These are phyloP conservation scores for Penicillium sp. DNA, from an alignment of 2,329 filamentous ascomycete species.

Conservation along the genomic window DNA sequence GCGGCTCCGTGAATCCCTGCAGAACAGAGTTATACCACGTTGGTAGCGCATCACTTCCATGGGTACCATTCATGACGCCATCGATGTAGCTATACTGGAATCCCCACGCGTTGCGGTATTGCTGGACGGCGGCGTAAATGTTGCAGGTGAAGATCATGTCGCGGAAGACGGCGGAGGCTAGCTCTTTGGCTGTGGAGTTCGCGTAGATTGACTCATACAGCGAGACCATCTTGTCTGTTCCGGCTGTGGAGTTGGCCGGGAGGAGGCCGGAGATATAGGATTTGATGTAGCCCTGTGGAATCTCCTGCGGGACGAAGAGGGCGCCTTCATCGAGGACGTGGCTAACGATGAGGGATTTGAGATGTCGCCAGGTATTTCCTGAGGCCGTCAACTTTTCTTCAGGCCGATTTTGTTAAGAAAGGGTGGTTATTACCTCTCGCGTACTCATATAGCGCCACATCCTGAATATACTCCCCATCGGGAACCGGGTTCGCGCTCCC, in stretches of 20 bases:
- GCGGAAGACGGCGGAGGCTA: background rate
- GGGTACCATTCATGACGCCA: background rate
- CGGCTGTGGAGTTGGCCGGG: background rate
- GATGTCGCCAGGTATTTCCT: slow-evolving; percentile 4
- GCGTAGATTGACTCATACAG: background rate
- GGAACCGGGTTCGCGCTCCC: background rate
- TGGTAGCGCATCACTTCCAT: background rate
- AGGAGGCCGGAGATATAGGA: background rate
- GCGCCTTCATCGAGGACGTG: slow-evolving; percentile 4
- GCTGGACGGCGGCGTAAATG: background rate
- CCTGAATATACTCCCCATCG: slow-evolving; percentile 3
- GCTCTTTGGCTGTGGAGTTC: background rate
- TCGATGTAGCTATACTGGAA: background rate
- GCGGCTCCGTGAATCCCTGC: background rate
- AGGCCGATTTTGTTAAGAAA: no score
- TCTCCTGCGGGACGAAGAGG: background rate
- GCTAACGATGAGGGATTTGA: slow-evolving; percentile 2
- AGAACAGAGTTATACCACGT: background rate
- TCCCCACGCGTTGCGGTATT: background rate
- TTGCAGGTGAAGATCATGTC: slow-evolving; percentile 8
- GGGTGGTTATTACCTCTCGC: background rate
- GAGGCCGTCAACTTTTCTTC: no score
- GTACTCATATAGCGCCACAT: background rate
- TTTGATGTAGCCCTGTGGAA: background rate
- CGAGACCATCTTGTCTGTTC: background rate